Conservation (phyloP, 2,329 filamentous ascomycete genomes). For the Epichloe aotearoae region DNA sequence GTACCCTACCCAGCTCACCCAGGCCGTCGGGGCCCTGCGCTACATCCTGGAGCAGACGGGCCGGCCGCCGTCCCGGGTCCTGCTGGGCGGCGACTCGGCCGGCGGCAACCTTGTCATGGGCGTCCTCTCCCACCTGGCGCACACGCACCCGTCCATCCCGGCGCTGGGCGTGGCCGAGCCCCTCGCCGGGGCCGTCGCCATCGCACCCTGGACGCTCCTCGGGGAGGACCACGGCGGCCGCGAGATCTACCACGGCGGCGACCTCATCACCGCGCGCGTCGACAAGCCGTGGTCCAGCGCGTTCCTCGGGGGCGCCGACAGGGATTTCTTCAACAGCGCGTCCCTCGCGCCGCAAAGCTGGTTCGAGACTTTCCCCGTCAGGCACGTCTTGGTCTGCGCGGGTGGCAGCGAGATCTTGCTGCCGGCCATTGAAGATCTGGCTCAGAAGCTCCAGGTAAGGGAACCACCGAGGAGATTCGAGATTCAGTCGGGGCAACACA, state of each 20-base stretch:
- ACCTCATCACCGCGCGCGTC: conserved; percentile 9
- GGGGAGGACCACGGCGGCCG: conserved; percentile 4
- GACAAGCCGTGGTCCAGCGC: conserved; percentile 6
- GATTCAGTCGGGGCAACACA: too few relatives aligned
- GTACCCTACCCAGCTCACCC: conserved; percentile 12
- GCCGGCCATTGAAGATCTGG: conserved; percentile 9
- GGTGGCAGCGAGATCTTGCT: conserved; percentile 11
- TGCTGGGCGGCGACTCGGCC: conserved; percentile 12
- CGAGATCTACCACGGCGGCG: conserved; percentile 9
- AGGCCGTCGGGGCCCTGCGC: conserved; percentile 10
- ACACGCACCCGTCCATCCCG: conserved; percentile 10
- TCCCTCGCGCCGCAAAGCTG: conserved; percentile 9
- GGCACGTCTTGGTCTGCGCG: conserved; percentile 8
- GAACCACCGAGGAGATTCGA: too few relatives aligned
- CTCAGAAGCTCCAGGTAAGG: conserved; percentile 10
- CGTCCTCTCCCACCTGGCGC: conserved; percentile 11
- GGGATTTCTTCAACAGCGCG: conserved; percentile 10
- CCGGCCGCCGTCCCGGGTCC: conserved; percentile 6
- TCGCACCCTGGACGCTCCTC: conserved; percentile 11
- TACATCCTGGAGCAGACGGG: conserved; percentile 7
- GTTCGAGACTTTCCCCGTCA: conserved; percentile 10
- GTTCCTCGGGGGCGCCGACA: conserved; percentile 6
- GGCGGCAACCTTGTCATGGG: conserved; percentile 11
- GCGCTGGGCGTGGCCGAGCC: conserved; percentile 7
- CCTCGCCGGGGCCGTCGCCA: conserved; percentile 7